phyloP scores from a whole-genome alignment of 2,329 filamentous ascomycete species.

The Trichoderma sp. region DNA sequence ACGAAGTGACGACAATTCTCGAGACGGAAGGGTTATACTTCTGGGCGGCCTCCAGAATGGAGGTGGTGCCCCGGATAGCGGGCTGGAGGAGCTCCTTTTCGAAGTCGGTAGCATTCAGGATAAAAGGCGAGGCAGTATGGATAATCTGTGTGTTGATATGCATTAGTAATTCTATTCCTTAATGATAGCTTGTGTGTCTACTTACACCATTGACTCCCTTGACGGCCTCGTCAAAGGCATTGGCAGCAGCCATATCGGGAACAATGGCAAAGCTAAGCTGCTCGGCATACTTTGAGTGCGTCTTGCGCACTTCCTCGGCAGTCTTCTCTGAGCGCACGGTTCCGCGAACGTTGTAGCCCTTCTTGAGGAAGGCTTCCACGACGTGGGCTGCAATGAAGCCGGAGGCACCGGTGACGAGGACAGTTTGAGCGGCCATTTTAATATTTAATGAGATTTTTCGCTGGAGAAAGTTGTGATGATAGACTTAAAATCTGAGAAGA shows the following conservation, averaged over 20 bases:
- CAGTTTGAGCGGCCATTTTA: neutral
- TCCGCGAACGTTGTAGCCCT: neutral
- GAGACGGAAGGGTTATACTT: neutral
- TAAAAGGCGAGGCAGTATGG: neutral
- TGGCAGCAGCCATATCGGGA: neutral
- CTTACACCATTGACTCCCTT: neutral
- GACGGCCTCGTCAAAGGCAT: neutral
- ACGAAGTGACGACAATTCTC: neutral
- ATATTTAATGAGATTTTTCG: neutral
- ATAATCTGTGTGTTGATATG: neutral
- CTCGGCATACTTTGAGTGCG: neutral
- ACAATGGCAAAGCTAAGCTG: neutral
- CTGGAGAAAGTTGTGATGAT: neutral
- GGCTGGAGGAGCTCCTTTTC: neutral
- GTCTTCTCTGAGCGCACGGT: neutral
- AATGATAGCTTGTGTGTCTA: neutral
- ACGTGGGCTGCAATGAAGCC: neutral
- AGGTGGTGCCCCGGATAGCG: neutral
- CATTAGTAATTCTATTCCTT: fast-evolving
- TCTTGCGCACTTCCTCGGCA: neutral
- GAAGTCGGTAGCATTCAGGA: neutral
- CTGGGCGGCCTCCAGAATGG: neutral
- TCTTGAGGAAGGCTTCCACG: neutral
- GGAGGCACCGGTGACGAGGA: slow-evolving; percentile 1
- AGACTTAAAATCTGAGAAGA: neutral